Conservation (phyloP, 2,329 filamentous ascomycete genomes). For the Xylariaceae sp. region DNA sequence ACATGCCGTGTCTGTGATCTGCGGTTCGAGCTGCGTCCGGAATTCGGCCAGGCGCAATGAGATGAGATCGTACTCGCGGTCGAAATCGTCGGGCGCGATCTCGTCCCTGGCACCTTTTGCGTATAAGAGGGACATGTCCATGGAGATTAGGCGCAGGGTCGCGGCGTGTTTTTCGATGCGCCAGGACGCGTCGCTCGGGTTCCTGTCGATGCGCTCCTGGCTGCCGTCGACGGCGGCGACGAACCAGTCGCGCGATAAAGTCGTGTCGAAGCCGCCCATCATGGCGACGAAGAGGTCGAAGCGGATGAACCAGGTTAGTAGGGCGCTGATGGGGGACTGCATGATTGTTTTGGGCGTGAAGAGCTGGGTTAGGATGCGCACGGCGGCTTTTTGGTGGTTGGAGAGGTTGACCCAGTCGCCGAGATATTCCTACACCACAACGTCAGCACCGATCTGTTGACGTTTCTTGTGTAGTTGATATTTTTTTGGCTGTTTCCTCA, state of each 20-base stretch:
- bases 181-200: constrained; percentile 59
- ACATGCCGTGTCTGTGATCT: constrained; percentile 55
- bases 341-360: constrained; percentile 72
- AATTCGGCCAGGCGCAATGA: constrained; percentile 43
- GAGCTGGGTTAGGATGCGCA: constrained; percentile 70
- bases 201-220: constrained; percentile 48
- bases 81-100: constrained; percentile 61
- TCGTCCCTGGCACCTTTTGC: constrained; percentile 60
- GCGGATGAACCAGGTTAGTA: constrained; percentile 83
- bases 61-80: constrained; percentile 53
- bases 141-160: constrained; percentile 64
- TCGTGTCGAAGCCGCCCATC: constrained; percentile 71
- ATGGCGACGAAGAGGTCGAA: constrained; percentile 83
- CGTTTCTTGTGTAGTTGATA: constrained; percentile 6
- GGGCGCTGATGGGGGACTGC: constrained; percentile 63
- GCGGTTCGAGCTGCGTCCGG: constrained; percentile 54
- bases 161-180: constrained; percentile 64
- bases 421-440: constrained; percentile 67
- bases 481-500: constrained; percentile 41
- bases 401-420: constrained; percentile 94
- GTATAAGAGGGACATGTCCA: constrained; percentile 76
- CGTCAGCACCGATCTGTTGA: constrained; percentile 13
- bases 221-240: constrained; percentile 58
- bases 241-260: constrained; percentile 76
- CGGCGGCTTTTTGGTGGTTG: constrained; percentile 86